A percentile compares a stretch with the other conserved stretches of the same genome.
Evolutionary conservation across 495 filamentous ascomycete genomes (phyloP).

Genomic region (Penicillium lividum): DNA sequence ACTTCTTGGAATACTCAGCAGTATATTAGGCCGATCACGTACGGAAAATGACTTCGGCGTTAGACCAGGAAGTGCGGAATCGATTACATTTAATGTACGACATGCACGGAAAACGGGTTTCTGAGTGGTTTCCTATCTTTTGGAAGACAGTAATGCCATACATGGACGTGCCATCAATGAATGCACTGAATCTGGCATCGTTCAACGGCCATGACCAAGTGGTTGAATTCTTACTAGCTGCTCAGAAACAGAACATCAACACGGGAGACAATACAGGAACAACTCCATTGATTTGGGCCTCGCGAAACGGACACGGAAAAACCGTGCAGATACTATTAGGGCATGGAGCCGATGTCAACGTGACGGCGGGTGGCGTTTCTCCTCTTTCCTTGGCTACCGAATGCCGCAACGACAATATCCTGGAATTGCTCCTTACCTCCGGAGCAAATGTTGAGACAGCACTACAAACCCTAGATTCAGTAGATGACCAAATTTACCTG

Average conservation of each 20-base stretch:
- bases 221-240: conserved; percentile 14
- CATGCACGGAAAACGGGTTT: conserved; percentile 7
- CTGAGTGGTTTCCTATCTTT: conserved; percentile 24
- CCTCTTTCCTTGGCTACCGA: too few relatives aligned
- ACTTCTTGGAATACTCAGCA: conserved; percentile 28
- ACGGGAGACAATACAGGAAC: conserved; percentile 9
- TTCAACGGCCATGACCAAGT: conserved; percentile 24
- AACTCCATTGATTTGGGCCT: conserved; percentile 25
- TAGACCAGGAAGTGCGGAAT: neutral
- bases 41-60: conserved; percentile 12
- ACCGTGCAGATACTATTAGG: too few relatives aligned
- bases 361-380: too few relatives aligned
- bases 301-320: conserved; percentile 15
- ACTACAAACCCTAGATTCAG: too few relatives aligned
- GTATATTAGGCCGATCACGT: conserved; percentile 26
- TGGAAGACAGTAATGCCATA: conserved; percentile 15
- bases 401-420: too few relatives aligned
- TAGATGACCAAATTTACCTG: too few relatives aligned
- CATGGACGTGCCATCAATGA: conserved; percentile 8
- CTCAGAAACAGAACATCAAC: conserved; percentile 14
- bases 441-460: too few relatives aligned
- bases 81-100: conserved; percentile 18
- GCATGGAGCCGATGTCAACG: too few relatives aligned
- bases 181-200: conserved; percentile 17
- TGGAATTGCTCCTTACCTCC: too few relatives aligned